A percentile compares a stretch with the other conserved stretches of the same genome.
phyloP scores from a whole-genome alignment of 2,329 filamentous ascomycete genomes.

The Annulohypoxylon truncatum region DNA sequence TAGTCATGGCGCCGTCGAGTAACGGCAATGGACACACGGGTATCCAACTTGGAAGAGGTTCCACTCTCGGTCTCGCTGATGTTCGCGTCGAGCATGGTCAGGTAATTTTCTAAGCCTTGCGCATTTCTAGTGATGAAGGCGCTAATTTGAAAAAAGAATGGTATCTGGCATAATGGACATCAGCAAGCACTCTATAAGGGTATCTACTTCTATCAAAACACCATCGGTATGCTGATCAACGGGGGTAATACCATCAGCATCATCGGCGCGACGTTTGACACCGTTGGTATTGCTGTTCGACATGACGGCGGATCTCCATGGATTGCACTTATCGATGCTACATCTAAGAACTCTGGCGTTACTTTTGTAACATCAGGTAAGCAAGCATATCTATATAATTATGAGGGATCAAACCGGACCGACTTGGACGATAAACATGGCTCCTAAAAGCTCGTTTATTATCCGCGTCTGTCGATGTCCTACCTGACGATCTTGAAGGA shows the following conservation, averaged over 20 bases:
- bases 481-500: background rate
- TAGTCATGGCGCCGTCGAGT: slow-evolving; percentile 53
- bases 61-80: slow-evolving; percentile 56
- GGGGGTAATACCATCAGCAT: slow-evolving; percentile 56
- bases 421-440: background rate
- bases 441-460: background rate
- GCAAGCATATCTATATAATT: background rate
- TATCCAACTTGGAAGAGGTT: slow-evolving; percentile 55
- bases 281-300: slow-evolving; percentile 52
- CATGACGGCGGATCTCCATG: slow-evolving; percentile 55
- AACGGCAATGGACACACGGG: slow-evolving; percentile 56
- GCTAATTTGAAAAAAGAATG: slow-evolving; percentile 49
- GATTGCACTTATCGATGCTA: slow-evolving; percentile 56
- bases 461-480: background rate
- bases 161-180: slow-evolving; percentile 57
- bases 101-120: slow-evolving; percentile 37
- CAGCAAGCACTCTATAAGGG: slow-evolving; percentile 59
- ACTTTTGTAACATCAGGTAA: slow-evolving; percentile 52
- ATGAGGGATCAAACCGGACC: background rate
- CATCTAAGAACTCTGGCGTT: slow-evolving; percentile 56
- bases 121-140: background rate
- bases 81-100: slow-evolving; percentile 56
- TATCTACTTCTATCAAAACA: slow-evolving; percentile 58
- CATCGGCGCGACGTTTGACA: slow-evolving; percentile 55
- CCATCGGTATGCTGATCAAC: slow-evolving; percentile 53